These are phyloP conservation scores for Gryganskiella cystojenkinii DNA, from an alignment of 192 early-diverging fungal species.

Conservation along the genomic window DNA sequence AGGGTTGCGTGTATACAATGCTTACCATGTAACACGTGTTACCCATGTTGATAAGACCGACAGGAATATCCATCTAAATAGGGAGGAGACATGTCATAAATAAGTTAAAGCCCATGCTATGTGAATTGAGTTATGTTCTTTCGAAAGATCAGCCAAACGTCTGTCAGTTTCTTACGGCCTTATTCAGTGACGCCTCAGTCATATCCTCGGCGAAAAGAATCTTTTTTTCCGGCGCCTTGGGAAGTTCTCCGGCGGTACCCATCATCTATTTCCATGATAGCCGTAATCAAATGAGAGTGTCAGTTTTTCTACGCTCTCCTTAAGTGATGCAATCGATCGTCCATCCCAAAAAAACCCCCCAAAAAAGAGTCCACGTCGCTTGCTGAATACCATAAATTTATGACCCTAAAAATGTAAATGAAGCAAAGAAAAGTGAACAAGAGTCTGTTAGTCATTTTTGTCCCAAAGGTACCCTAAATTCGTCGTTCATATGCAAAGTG, in stretches of 20 bases:
- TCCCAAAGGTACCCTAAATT: too few species aligned
- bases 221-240: slow-evolving; percentile 78
- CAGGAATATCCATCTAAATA: slow-evolving; percentile 85
- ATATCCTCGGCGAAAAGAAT: slow-evolving; percentile 92
- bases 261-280: slow-evolving; percentile 76
- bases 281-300: not conserved
- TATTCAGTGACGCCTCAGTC: slow-evolving; percentile 85
- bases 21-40: slow-evolving; percentile 88
- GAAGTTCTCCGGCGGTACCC: slow-evolving; percentile 95
- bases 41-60: slow-evolving; percentile 90
- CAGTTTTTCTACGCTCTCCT: too few species aligned
- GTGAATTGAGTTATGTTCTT: too few species aligned
- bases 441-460: too few species aligned
- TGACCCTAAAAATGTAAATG: slow-evolving; percentile 36
- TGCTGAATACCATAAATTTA: slow-evolving; percentile 48
- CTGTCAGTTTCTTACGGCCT: slow-evolving; percentile 89
- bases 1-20: not conserved
- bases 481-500: too few species aligned
- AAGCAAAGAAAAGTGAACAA: not conserved
- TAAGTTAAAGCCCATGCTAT: not conserved
- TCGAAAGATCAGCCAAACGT: too few species aligned
- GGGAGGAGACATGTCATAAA: not conserved
- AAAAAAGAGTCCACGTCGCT: too few species aligned
- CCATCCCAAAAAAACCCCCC: too few species aligned
- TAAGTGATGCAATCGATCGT: too few species aligned